Evolutionary conservation across 192 early-diverging fungal species (phyloP), one percentile per base, ranked within the genome.

Genomic region (Backusella liffmaniae): DNA sequence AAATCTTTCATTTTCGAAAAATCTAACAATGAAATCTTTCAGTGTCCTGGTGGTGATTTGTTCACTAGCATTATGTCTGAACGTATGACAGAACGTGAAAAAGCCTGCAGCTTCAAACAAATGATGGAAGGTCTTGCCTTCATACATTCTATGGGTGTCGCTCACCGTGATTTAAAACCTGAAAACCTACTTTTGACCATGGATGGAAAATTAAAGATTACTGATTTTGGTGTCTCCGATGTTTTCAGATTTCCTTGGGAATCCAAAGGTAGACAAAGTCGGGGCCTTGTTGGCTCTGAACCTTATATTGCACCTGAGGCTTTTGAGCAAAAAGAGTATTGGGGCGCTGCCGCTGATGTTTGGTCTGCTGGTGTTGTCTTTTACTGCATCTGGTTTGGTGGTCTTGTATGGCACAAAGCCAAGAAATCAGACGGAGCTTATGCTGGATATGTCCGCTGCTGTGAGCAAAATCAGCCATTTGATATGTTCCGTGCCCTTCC

Each of bases 221-320:
- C 97, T 13, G 98, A 99, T 87, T 99, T 99, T 91, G 98, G 98
- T 56, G 96, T 98, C 18, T 93, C 93, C 6, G 95, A 96, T 77
- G 98, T 99, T 12, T 99, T 98, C 87, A 88, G 92, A 70, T 90
- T 91, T 23, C 90, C 92, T 35, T 96, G 95, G 93, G 92, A 96
- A 80, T 87, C 84, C 29, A 76, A 83, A 46, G 70, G 90, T 67
- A 93, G 93, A 75, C 90, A 94, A 70, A 94, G 94, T 71, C 90
- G 89, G 67, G 98, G 98, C 10, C 81, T 97, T 41, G 94, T 94
- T 80, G 98, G 98, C 35, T 95, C 93, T 34, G 96, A 96, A 67
- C 98, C 98, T 23, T 99, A 99, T 82, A 99, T 99, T 87, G 96
- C 98, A 6, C 98, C 98, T 4, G 97, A 98, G 86, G 92, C 87